phyloP scores from a whole-genome alignment of 2,329 filamentous ascomycete genomes.

The Diaporthe amygdali region DNA sequence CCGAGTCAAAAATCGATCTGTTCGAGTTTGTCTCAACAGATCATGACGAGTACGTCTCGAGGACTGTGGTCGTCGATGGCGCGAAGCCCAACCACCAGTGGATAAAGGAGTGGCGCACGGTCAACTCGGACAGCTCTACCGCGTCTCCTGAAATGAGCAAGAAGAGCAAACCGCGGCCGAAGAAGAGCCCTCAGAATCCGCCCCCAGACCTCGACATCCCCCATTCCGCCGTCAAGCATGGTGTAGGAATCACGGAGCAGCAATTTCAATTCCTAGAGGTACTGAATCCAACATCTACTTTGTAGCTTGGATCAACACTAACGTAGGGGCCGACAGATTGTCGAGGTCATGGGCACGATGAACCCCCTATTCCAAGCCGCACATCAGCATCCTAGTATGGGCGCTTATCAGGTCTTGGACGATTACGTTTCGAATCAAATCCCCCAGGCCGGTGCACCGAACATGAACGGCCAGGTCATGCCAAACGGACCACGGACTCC shows the following conservation, averaged over 20 bases:
- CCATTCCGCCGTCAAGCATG: slow-evolving; percentile 59
- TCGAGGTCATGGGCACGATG: slow-evolving; percentile 72
- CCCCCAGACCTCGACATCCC: slow-evolving; percentile 69
- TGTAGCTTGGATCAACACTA: slow-evolving; percentile 27
- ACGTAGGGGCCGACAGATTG: slow-evolving; percentile 51
- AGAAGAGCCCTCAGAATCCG: slow-evolving; percentile 64
- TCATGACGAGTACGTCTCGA: slow-evolving; percentile 85
- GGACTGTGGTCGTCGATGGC: slow-evolving; percentile 66
- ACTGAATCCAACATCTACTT: slow-evolving; percentile 29
- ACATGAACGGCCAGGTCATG: slow-evolving; percentile 55
- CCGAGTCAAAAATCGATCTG: slow-evolving; percentile 79
- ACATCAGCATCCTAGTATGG: slow-evolving; percentile 51
- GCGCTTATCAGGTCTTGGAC: slow-evolving; percentile 64
- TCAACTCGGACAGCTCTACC: slow-evolving; percentile 63
- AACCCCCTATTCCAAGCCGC: slow-evolving; percentile 58
- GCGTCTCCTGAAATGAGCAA: slow-evolving; percentile 71
- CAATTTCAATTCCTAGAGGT: slow-evolving; percentile 72
- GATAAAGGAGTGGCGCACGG: slow-evolving; percentile 68
- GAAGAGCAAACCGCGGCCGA: slow-evolving; percentile 62
- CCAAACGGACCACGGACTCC: slow-evolving; percentile 54
- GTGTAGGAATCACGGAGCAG: slow-evolving; percentile 63
- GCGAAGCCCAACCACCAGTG: slow-evolving; percentile 67
- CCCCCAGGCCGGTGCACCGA: slow-evolving; percentile 40
- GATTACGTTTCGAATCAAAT: slow-evolving; percentile 61
- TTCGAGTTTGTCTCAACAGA: slow-evolving; percentile 79